A percentile compares a stretch with the other conserved stretches of the same genome.
Evolutionary conservation across 257 asterid species (phyloP).

Genomic region (Echium plantagineum): DNA sequence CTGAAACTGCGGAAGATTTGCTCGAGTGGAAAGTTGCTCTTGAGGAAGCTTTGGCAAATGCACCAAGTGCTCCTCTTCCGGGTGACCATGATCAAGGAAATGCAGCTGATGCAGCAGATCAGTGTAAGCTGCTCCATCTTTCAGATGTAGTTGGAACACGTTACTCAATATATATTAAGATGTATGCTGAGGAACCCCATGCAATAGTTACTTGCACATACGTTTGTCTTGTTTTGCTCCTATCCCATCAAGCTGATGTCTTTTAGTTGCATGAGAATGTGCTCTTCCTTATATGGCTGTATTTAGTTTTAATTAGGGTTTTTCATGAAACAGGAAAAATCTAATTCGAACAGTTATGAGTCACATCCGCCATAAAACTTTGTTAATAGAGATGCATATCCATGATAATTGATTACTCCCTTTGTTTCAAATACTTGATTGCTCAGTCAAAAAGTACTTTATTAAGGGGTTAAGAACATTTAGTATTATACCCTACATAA

Average conservation of each 20-base stretch:
- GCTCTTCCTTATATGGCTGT: not conserved
- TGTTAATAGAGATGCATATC: not conserved
- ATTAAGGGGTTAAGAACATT: too few species aligned
- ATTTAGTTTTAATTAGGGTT: not conserved
- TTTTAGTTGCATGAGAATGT: not conserved
- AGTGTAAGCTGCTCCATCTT: constrained; percentile 29
- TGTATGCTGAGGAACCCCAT: not conserved
- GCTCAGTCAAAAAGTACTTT: too few species aligned
- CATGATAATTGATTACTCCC: too few species aligned
- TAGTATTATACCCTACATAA: too few species aligned
- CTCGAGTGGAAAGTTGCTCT: constrained; percentile 92
- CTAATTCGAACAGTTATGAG: not conserved
- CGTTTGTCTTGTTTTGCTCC: not conserved
- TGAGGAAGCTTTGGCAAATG: constrained; percentile 87
- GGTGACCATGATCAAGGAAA: constrained; percentile 62
- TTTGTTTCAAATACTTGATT: too few species aligned
- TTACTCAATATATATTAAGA: not conserved
- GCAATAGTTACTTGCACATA: not conserved
- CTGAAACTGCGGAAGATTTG: constrained; percentile 88
- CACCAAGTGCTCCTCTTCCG: constrained; percentile 69
- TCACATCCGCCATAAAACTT: not conserved
- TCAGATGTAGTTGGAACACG: not conserved
- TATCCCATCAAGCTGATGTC: not conserved
- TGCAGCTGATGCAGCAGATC: constrained; percentile 54
- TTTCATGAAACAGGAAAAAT: too few species aligned